Evolutionary conservation across 228 moss, liverwort and hornwort genomes (phyloP).

Genomic region (Sphagnum magellanicum): DNA sequence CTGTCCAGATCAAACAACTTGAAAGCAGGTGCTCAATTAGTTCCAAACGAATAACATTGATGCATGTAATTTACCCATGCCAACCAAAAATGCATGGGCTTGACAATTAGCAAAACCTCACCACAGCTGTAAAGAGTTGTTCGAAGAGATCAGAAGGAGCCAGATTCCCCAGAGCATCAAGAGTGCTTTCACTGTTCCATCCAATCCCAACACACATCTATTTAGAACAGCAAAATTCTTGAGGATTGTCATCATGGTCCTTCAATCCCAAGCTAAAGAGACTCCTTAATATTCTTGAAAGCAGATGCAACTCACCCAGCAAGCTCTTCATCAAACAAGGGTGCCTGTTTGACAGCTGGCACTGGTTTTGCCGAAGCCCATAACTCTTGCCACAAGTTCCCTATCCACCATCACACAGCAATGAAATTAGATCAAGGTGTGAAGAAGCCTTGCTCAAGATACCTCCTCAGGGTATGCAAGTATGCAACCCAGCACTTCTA

Average conservation of each 20-base stretch:
- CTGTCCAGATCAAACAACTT: too few species aligned
- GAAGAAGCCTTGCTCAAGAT: too few species aligned
- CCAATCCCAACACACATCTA: neutral
- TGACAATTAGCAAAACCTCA: slow-evolving; percentile 11
- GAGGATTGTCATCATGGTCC: too few species aligned
- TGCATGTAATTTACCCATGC: too few species aligned
- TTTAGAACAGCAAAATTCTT: neutral
- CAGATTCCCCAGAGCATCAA: slow-evolving; percentile 68
- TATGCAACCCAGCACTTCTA: too few species aligned
- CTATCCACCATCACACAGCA: slow-evolving; percentile 13
- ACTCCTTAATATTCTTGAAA: too few species aligned
- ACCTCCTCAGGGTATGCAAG: too few species aligned
- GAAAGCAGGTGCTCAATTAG: too few species aligned
- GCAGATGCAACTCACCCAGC: slow-evolving; percentile 43
- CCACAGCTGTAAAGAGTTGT: slow-evolving; percentile 79
- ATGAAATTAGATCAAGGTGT: too few species aligned
- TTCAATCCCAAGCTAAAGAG: too few species aligned
- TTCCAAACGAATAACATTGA: too few species aligned
- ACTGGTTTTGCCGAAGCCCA: slow-evolving; percentile 87
- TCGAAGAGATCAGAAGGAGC: slow-evolving; percentile 75
- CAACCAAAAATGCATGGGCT: too few species aligned
- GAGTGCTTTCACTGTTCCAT: slow-evolving; percentile 72
- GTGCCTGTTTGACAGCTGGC: slow-evolving; percentile 88
- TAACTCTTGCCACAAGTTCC: slow-evolving; percentile 94
- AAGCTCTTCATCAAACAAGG: slow-evolving; percentile 96